A percentile compares a stretch with the other conserved stretches of the same genome.
Evolutionary conservation across 345 rosid genomes (phyloP).

Genomic region (Ceriops decandra): DNA sequence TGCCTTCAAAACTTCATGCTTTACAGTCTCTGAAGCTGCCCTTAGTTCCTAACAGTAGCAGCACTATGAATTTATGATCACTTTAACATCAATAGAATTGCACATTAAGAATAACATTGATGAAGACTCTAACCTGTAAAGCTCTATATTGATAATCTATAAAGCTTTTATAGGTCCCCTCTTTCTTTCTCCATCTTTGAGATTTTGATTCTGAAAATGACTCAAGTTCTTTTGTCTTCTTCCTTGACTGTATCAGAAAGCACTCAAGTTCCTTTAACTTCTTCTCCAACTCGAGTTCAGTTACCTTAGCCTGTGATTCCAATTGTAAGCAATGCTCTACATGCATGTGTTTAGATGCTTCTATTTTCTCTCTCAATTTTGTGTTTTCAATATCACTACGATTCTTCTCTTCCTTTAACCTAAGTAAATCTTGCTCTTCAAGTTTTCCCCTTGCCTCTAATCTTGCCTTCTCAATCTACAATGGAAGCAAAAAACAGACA

Average conservation of each 20-base stretch:
- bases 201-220: constrained; percentile 58
- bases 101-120: constrained; percentile 11
- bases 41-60: constrained; percentile 53
- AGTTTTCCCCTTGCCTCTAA: constrained; percentile 62
- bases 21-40: constrained; percentile 53
- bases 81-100: constrained; percentile 10
- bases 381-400: constrained; percentile 51
- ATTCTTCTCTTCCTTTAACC: constrained; percentile 57
- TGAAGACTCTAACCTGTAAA: constrained; percentile 53
- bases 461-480: constrained; percentile 68
- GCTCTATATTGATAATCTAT: constrained; percentile 52
- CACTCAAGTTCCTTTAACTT: constrained; percentile 61
- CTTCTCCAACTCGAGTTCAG: constrained; percentile 48
- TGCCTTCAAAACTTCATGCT: constrained; percentile 61
- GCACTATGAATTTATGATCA: constrained; percentile 11
- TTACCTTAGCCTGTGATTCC: constrained; percentile 50
- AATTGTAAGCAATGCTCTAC: constrained; percentile 51
- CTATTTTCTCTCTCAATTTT: constrained; percentile 58
- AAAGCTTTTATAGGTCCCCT: constrained; percentile 49
- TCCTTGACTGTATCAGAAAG: constrained; percentile 47
- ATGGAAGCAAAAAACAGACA: neutral
- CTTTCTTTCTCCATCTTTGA: constrained; percentile 70
- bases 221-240: constrained; percentile 72
- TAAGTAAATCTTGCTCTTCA: constrained; percentile 55
- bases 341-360: constrained; percentile 45